Percentiles rank a stretch among this genome's conserved stretches.
Evolutionary conservation across 2,329 filamentous ascomycete genomes (phyloP).

Genomic region (Paecilomyces sp.): DNA sequence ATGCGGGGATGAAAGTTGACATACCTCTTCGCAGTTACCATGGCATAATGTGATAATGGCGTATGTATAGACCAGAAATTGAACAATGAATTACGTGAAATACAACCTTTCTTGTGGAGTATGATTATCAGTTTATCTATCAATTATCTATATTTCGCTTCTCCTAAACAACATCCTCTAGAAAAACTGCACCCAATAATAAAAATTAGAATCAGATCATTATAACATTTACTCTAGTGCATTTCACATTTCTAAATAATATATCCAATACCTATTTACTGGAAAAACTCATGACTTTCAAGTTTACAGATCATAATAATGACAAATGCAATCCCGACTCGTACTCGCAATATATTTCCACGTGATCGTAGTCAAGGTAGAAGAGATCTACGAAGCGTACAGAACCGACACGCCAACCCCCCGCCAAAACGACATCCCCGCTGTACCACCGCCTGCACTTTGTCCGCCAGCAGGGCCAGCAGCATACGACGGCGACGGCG

Average conservation of each 20-base stretch:
- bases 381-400: slow-evolving; percentile 27
- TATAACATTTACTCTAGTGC: too few relatives aligned
- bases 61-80: background rate
- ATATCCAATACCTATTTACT: background rate
- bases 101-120: background rate
- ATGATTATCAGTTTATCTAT: too few relatives aligned
- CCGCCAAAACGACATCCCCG: slow-evolving; percentile 30
- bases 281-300: background rate
- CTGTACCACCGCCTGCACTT: slow-evolving; percentile 16
- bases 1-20: background rate
- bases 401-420: slow-evolving; percentile 35
- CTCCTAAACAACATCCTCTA: too few relatives aligned
- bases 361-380: too few relatives aligned
- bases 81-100: background rate
- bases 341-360: too few relatives aligned
- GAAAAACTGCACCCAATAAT: too few relatives aligned
- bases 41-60: background rate
- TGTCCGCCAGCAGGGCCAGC: slow-evolving; percentile 12
- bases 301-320: background rate
- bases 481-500: slow-evolving; percentile 12
- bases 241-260: background rate
- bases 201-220: too few relatives aligned
- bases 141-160: too few relatives aligned
- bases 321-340: too few relatives aligned
- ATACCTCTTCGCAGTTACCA: background rate